Evolutionary conservation across 495 filamentous ascomycete species (phyloP).

Genomic region (Chaetomium fimeti): DNA sequence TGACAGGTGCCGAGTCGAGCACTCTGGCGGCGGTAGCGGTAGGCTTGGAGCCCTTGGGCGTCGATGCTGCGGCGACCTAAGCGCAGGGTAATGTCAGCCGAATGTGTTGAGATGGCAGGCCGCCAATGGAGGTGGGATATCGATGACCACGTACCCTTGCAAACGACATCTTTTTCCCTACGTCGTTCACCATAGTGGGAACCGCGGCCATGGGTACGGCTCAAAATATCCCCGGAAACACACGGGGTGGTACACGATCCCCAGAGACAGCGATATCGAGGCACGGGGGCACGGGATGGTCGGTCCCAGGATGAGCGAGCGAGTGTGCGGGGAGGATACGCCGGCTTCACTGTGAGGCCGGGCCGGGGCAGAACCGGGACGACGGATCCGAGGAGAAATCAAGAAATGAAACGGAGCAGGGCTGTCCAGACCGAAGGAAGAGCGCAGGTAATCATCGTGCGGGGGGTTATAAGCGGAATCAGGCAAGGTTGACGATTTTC

Average conservation of each 20-base stretch:
- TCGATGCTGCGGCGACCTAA: slow-evolving; percentile 52
- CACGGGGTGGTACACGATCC: neutral
- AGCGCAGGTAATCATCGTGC: slow-evolving; percentile 53
- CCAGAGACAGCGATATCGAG: neutral
- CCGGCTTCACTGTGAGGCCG: slow-evolving; percentile 10
- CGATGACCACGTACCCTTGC: slow-evolving; percentile 52
- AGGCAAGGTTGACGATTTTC: slow-evolving; percentile 4
- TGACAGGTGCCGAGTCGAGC: slow-evolving; percentile 12
- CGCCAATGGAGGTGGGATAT: too few species aligned
- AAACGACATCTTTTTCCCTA: slow-evolving; percentile 52
- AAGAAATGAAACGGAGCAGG: slow-evolving; percentile 50
- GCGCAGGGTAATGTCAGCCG: slow-evolving; percentile 20
- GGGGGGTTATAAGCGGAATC: slow-evolving; percentile 11
- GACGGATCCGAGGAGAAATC: slow-evolving; percentile 33
- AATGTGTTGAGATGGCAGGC: neutral
- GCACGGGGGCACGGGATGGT: neutral
- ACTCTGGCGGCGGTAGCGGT: slow-evolving; percentile 35
- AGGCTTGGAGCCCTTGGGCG: slow-evolving; percentile 44
- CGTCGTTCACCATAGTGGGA: slow-evolving; percentile 46
- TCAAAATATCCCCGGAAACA: slow-evolving; percentile 7
- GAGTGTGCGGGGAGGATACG: slow-evolving; percentile 10
- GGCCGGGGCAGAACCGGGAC: slow-evolving; percentile 8
- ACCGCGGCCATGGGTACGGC: slow-evolving; percentile 32
- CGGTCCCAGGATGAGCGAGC: slow-evolving; percentile 9
- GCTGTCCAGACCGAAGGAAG: slow-evolving; percentile 48